A percentile compares a stretch with the other conserved stretches of the same genome.
Conservation (phyloP, 495 filamentous ascomycete species). For the Geoglossum glabrum region DNA sequence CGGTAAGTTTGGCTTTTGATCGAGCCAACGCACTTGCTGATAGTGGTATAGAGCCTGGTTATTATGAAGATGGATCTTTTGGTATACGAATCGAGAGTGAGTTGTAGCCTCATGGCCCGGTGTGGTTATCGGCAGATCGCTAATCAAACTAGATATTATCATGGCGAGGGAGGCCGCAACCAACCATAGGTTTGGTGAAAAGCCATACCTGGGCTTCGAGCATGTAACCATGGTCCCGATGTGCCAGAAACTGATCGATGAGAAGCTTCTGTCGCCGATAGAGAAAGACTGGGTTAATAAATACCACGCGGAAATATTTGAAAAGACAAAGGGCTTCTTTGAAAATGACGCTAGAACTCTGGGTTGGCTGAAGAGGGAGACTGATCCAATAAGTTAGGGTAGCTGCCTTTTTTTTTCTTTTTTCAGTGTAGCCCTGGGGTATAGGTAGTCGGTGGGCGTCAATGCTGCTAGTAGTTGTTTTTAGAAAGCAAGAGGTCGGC, state of each 20-base stretch:
- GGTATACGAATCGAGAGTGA: slow-evolving; percentile 94
- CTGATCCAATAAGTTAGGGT: slow-evolving; percentile 27
- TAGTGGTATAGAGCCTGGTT: slow-evolving; percentile 56
- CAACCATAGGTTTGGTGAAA: slow-evolving; percentile 73
- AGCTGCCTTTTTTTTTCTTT: no score
- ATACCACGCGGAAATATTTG: slow-evolving; percentile 63
- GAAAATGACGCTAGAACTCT: slow-evolving; percentile 42
- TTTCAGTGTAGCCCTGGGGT: no score
- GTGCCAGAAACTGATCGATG: slow-evolving; percentile 75
- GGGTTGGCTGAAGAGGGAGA: slow-evolving; percentile 77
- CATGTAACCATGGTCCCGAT: slow-evolving; percentile 94
- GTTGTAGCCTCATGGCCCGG: slow-evolving; percentile 7
- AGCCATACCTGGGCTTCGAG: slow-evolving; percentile 87
- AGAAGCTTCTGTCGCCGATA: slow-evolving; percentile 41
- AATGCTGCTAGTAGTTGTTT: no score
- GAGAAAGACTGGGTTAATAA: slow-evolving; percentile 79
- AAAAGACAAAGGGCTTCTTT: slow-evolving; percentile 71
- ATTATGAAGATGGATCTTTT: slow-evolving; percentile 92
- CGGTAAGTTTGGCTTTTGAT: slow-evolving; percentile 18
- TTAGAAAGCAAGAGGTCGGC: no score
- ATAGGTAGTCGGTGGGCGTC: no score
- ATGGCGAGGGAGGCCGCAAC: slow-evolving; percentile 78
- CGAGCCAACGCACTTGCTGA: background rate
- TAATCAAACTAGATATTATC: slow-evolving; percentile 38
- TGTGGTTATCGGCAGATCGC: background rate